Evolutionary conservation across 306 rosid genomes (phyloP), one percentile per base, ranked within the genome.

Genomic region (Cucumis melo): DNA sequence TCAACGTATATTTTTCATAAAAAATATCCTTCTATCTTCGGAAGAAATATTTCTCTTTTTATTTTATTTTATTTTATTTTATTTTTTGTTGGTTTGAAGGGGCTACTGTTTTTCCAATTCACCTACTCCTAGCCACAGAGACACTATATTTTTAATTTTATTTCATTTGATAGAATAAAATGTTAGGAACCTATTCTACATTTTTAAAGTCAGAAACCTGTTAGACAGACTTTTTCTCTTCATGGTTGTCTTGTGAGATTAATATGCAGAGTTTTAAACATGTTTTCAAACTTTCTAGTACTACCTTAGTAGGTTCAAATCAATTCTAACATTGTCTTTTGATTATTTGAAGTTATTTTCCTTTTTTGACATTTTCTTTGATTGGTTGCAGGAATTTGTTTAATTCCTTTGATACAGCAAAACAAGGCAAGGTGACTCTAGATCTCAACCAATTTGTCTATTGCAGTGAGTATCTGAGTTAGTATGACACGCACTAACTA

Each of bases 371-470:
- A 46, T 46, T 46, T 64, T 38, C 36, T 72, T 17, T n/a, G 48
- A 63, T 78, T 78, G 86, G 78, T 76, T 79, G 72, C 91, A 91
- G 97, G 88, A 93, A 88, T 85, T 63, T 93, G 84, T 93, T 93
- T 80, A 86, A 87, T 77, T 93, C 98, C 48, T 93, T 93, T 75
- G 98, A 93, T 78, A 86, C 92, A 20, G 84, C 98, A 0, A 91
- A 89, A 85, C 92, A 93, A 81, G 98, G 98, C 80, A 90, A 96
- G 77, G 96, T 91, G 78, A 80, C 96, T 41, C 90, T 93, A 63
- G 98, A 93, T 86, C 90, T 93, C 86, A 93, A 93, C 84, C 98
- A 91, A 71, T 93, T 93, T 85, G 87, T 91, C 76, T 93, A 87
- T 78, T 93, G 97, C 85, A 88, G 97, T 91, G 80, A 93, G 97